Percentiles rank a stretch among this genome's conserved stretches.
These are phyloP conservation scores for Eucalyptus regnans DNA, from an alignment of 345 rosid species.

Conservation along the genomic window DNA sequence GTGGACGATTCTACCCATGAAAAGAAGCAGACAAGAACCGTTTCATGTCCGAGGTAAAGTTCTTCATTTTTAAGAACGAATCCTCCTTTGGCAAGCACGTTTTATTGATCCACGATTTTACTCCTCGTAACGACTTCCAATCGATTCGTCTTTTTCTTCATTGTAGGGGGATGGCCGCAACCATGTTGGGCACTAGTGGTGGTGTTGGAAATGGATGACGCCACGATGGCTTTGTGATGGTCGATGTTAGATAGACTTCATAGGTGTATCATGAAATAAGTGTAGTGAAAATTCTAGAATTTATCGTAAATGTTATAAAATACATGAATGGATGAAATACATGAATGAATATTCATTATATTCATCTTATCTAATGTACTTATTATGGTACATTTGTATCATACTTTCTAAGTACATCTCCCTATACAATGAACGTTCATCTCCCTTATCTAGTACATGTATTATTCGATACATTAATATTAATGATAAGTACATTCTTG, in stretches of 20 bases:
- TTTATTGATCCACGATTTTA: background rate
- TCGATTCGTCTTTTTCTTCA: background rate
- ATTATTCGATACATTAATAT: too few species aligned
- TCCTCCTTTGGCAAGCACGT: background rate
- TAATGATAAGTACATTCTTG: too few species aligned
- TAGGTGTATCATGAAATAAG: background rate
- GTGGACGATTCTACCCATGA: background rate
- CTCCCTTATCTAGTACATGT: too few species aligned
- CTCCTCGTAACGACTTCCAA: background rate
- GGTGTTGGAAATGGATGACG: background rate
- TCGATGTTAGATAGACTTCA: background rate
- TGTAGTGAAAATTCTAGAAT: rapidly evolving
- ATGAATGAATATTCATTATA: too few species aligned
- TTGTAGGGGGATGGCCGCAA: background rate
- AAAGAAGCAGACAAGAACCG: background rate
- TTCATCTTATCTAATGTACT: too few species aligned
- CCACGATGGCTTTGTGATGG: background rate
- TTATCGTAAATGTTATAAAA: too few species aligned
- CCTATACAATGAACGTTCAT: too few species aligned
- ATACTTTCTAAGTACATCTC: too few species aligned
- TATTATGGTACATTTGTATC: too few species aligned
- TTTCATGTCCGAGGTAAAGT: background rate
- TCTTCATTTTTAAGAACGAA: background rate
- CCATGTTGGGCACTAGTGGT: background rate
- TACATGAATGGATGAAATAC: too few species aligned